Evolutionary conservation across 225 moss, liverwort and hornwort genomes (phyloP).

Genomic region (Pseudoscleropodium purum): DNA sequence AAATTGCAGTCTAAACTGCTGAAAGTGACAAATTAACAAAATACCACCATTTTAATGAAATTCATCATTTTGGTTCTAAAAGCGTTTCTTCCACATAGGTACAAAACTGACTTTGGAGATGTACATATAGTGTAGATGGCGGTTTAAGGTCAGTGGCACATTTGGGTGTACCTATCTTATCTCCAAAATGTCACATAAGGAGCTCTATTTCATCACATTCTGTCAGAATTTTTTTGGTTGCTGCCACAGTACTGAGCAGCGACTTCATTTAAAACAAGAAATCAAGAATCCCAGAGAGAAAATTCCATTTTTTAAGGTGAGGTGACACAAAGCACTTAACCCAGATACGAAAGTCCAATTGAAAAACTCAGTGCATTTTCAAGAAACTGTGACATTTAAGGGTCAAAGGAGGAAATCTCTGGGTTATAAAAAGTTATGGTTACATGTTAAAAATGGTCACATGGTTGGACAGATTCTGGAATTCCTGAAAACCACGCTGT

Average conservation of each 20-base stretch:
- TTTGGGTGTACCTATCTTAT: background rate
- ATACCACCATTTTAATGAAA: no score
- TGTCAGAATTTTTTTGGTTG: background rate
- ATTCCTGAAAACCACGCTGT: background rate
- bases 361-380: background rate
- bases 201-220: background rate
- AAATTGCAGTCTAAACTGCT: no score
- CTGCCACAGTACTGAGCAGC: background rate
- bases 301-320: background rate
- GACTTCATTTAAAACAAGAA: background rate
- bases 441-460: background rate
- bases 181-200: background rate
- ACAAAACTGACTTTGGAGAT: no score
- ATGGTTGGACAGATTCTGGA: background rate
- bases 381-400: background rate
- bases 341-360: no score
- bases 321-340: background rate
- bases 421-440: background rate
- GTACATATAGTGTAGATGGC: no score
- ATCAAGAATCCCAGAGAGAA: background rate
- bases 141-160: no score
- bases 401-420: background rate
- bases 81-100: no score
- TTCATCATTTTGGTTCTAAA: no score
- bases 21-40: no score